Evolutionary conservation across 2,329 filamentous ascomycete genomes (phyloP), one percentile per base, ranked within the genome.

Genomic region (Blumeriella jaapii): DNA sequence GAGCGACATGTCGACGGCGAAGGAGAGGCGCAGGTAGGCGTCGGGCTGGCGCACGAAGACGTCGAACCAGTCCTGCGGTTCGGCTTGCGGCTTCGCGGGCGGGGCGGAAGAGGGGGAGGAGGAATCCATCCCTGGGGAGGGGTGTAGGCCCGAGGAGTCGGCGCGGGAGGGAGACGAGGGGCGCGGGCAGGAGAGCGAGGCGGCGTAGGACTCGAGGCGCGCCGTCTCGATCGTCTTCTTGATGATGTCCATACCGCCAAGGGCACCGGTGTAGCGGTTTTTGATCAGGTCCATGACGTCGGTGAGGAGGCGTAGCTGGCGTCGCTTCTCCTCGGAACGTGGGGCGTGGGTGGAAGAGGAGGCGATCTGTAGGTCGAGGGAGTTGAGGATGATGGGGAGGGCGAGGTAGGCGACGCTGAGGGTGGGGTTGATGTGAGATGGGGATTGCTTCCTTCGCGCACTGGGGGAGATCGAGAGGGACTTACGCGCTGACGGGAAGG

Each of bases 21-120:
- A 28, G 6, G 29, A 30, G n/a, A 37, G 27, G 4, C 35, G 14
- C 3, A 37, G 35, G 18, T 32, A 37, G 4, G 24, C n/a, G 4
- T 15, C 17, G 3, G 35, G 35, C 11, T 14, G 14, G 6, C 22
- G 18, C 5, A 37, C 15, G 16, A 37, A 37, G 6, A 30, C 35
- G 12, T 37, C 35, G n/a, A 37, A 22, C 35, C 35, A 37, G 12
- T 37, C 35, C 15, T 37, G 6, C 11, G 28, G 22, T 2, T 19
- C 23, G 7, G 24, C 9, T 17, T 18, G 24, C 12, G n/a, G n/a
- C n/a, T n/a, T n/a, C n/a, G n/a, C n/a, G n/a, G n/a, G n/a, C n/a
- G n/a, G n/a, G n/a, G n/a, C n/a, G n/a, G n/a, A n/a, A n/a, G n/a
- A n/a, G n/a, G n/a, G n/a, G n/a, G n/a, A n/a, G n/a, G n/a, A n/a